Base-by-base conservation (phyloP, 306 rosid genomes). In the Datisca glomerata region DNA sequence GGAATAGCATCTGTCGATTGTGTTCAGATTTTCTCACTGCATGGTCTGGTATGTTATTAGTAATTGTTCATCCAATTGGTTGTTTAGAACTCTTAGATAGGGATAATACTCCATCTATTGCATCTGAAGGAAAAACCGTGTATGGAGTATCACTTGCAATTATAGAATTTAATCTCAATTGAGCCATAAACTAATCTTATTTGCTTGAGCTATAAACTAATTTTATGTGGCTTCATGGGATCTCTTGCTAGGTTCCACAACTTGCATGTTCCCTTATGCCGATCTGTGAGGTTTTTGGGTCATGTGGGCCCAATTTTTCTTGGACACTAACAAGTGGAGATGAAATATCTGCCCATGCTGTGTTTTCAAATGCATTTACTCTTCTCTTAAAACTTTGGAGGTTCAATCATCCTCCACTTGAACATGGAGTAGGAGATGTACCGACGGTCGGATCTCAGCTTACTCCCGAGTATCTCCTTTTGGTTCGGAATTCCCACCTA, bases 221-320 rank as follows among this genome's bases (percentile, higher is more conserved):
- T 20, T 0, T 61, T 21, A 23, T 52, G 12, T 41, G 41, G 28
- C 56, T 32, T 45, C 65, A 33, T 34, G 53, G 19, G 39, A 63
- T 61, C 39, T 61, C 45, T 60, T 60, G 35, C 39, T 65, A 91
- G 98, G 93, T 78, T 52, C 98, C 98, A 21, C 98, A 84, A 59
- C 98, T 89, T 41, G 96, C 93, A 13, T 84, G 96, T 66, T 80
- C 93, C 12, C 58, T 89, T 72, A 89, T 89, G 98, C 95, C 98
- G 33, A 84, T 89, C 59, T 89, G 98, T 57, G 98, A 89, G 72
- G 92, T 89, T 56, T 89, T 84, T 31, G 98, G 98, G 24, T 89
- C 98, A 40, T 89, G 92, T 66, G 73, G 77, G 53, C 95, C 98
- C 1, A 71, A 75, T 57, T 55, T 71, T 64, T 61, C 89, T n/a